Evolutionary conservation across 306 rosid genomes (phyloP).

Genomic region (Oxytropis ochrocephala): DNA sequence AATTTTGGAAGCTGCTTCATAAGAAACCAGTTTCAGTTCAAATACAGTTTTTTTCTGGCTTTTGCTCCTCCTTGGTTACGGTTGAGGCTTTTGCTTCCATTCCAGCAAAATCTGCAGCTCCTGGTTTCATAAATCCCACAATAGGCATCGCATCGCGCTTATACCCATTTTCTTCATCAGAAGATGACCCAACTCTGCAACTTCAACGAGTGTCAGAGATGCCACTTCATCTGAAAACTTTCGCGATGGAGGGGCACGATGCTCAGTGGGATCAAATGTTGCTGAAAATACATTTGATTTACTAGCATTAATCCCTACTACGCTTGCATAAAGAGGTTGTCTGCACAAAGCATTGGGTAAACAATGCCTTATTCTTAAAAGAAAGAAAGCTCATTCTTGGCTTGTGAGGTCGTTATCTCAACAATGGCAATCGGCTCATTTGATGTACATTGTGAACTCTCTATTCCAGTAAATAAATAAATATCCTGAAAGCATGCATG

Average conservation of each 20-base stretch:
- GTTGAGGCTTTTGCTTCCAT: slow-evolving; percentile 45
- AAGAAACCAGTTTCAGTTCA: slow-evolving; percentile 75
- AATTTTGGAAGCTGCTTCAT: slow-evolving; percentile 75
- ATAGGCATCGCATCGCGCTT: slow-evolving; percentile 49
- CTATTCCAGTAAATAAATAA: slow-evolving; percentile 7
- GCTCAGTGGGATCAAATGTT: slow-evolving; percentile 70
- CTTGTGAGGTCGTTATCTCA: slow-evolving; percentile 5
- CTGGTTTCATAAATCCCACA: slow-evolving; percentile 70
- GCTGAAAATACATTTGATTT: slow-evolving; percentile 31
- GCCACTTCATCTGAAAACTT: slow-evolving; percentile 79
- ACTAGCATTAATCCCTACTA: slow-evolving; percentile 14
- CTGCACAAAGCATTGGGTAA: slow-evolving; percentile 40
- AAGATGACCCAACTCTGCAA: slow-evolving; percentile 63
- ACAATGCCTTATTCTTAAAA: slow-evolving; percentile 45
- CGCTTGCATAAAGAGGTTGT: slow-evolving; percentile 19
- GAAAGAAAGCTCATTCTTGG: slow-evolving; percentile 52
- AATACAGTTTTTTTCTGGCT: slow-evolving; percentile 73
- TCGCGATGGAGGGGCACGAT: slow-evolving; percentile 86
- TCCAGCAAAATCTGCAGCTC: slow-evolving; percentile 66
- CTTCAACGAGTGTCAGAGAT: slow-evolving; percentile 65
- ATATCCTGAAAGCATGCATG: slow-evolving; percentile 29
- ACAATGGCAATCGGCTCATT: slow-evolving; percentile 20
- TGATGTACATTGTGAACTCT: background rate
- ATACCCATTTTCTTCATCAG: slow-evolving; percentile 64
- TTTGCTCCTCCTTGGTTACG: slow-evolving; percentile 67